A percentile compares a stretch with the other conserved stretches of the same genome.
Evolutionary conservation across 2,329 filamentous ascomycete genomes (phyloP).

Genomic region (Hypomyces rosellus): DNA sequence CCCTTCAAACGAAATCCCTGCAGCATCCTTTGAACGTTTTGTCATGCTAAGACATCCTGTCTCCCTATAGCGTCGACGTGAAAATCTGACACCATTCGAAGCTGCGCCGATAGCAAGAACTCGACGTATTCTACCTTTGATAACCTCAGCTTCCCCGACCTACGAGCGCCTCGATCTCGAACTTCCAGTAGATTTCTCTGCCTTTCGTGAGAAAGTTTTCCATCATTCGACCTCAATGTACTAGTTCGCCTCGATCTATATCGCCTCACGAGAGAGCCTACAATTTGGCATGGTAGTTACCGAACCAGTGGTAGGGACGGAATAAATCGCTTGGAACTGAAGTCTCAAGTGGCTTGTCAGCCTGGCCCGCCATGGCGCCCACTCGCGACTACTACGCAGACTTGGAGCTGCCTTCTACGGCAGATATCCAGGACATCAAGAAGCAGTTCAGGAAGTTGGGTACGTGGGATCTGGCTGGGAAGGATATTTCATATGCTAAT

Average conservation of each 20-base stretch:
- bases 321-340: constrained; percentile 1
- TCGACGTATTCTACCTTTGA: no score
- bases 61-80: not conserved
- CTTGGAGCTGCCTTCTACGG: constrained; percentile 62
- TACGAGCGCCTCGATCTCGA: not conserved
- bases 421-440: constrained; percentile 70
- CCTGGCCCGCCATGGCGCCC: constrained; percentile 25
- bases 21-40: not conserved
- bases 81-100: not conserved
- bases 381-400: constrained; percentile 80
- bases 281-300: constrained; percentile 14
- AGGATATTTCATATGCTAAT: constrained; percentile 18
- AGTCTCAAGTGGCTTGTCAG: not conserved
- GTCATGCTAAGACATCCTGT: not conserved
- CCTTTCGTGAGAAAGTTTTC: no score
- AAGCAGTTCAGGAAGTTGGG: constrained; percentile 81
- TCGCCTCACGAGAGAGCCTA: not conserved
- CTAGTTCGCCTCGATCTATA: no score
- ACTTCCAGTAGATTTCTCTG: no score
- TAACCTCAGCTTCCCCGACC: not conserved
- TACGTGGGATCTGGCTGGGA: constrained; percentile 29
- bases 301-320: not conserved
- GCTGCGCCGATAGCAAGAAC: not conserved
- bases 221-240: no score
- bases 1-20: not conserved